phyloP scores from a whole-genome alignment of 495 filamentous ascomycete genomes.

The Cercophora newfieldiana region DNA sequence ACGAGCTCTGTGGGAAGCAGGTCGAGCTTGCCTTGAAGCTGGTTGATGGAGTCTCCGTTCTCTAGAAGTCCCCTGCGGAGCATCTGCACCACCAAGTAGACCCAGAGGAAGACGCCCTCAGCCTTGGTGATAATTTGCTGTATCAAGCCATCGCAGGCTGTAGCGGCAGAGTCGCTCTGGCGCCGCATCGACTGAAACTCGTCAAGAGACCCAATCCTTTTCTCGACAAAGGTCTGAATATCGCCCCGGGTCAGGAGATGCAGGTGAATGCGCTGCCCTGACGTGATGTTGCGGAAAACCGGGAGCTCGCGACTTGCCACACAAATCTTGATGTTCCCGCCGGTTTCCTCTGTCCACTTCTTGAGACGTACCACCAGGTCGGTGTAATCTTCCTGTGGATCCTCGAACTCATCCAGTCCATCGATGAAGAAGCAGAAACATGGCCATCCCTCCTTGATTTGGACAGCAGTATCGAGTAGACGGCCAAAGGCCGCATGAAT shows the following conservation, averaged over 20 bases:
- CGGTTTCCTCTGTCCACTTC: constrained; percentile 13
- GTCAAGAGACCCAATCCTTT: constrained; percentile 6
- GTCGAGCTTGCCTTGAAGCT: not conserved
- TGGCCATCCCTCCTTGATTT: not conserved
- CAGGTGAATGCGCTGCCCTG: not conserved
- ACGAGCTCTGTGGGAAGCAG: not conserved
- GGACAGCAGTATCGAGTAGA: not conserved
- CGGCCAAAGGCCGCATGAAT: not conserved
- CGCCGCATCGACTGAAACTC: constrained; percentile 18
- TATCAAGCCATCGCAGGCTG: constrained; percentile 18
- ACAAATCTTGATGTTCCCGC: constrained; percentile 40
- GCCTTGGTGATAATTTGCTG: constrained; percentile 3
- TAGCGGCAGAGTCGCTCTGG: not conserved
- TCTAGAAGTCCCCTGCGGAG: not conserved
- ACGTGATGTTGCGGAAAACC: constrained; percentile 33
- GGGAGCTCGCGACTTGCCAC: constrained; percentile 44
- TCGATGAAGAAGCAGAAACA: constrained; percentile 12
- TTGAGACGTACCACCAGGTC: not conserved
- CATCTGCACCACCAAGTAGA: not conserved
- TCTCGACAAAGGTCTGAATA: constrained; percentile 14
- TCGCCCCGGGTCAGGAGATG: constrained; percentile 12
- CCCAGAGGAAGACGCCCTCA: constrained; percentile 12
- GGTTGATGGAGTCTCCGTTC: not conserved
- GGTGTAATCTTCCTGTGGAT: constrained; percentile 10
- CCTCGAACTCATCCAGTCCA: constrained; percentile 43